Evolutionary conservation across 2,329 filamentous ascomycete genomes (phyloP).

Genomic region (Sphaerostilbella broomeana): DNA sequence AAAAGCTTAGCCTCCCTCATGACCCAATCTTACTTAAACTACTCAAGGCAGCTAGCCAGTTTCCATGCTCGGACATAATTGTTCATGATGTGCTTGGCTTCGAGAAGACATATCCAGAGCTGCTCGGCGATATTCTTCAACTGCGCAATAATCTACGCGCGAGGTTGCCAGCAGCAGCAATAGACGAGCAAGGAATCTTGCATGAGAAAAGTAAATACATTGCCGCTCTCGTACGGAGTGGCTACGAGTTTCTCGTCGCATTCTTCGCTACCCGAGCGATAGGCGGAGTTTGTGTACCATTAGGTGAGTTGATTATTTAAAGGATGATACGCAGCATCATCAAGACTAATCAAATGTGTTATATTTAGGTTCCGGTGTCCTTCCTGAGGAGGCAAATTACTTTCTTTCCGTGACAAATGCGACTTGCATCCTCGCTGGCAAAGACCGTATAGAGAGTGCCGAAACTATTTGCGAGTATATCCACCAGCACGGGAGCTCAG

Average conservation of each 20-base stretch:
- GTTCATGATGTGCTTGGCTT: conserved; percentile 15
- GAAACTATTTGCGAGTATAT: not conserved
- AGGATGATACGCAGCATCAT: not conserved
- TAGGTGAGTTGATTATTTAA: conserved; percentile 10
- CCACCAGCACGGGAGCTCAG: conserved; percentile 15
- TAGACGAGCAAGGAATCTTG: conserved; percentile 7
- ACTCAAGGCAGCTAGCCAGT: too few relatives aligned
- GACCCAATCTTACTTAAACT: too few relatives aligned
- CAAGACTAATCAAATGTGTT: not conserved
- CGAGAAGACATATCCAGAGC: conserved; percentile 15
- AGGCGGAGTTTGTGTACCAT: conserved; percentile 15
- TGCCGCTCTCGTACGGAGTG: conserved; percentile 10
- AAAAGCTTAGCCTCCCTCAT: too few relatives aligned
- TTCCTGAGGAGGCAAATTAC: conserved; percentile 12
- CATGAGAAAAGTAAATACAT: conserved; percentile 7
- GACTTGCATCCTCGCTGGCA: conserved; percentile 4
- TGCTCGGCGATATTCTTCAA: conserved; percentile 15
- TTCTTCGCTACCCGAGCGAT: conserved; percentile 18
- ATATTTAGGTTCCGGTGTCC: conserved; percentile 6
- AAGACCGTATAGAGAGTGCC: not conserved
- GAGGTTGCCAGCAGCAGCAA: not conserved
- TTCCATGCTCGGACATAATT: too few relatives aligned
- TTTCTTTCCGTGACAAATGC: conserved; percentile 9
- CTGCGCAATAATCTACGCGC: conserved; percentile 6
- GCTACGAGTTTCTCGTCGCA: conserved; percentile 19